Evolutionary conservation across 1,139 yeast species (phyloP).

Genomic region (Arxiozyma heterogenica): DNA sequence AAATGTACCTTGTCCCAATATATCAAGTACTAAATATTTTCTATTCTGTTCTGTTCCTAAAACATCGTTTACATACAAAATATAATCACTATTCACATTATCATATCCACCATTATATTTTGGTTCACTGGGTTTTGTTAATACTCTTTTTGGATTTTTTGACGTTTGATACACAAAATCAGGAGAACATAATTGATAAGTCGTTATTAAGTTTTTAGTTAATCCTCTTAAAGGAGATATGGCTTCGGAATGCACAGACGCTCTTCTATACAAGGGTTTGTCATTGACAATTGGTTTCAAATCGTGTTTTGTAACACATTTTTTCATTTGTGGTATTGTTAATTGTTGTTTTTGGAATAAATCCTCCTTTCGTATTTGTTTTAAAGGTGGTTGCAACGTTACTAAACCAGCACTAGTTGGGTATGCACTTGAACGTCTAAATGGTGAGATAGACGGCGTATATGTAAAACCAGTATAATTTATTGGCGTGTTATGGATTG

Average conservation of each 20-base stretch:
- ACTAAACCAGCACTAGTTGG: conserved; percentile 14
- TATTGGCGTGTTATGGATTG: not conserved
- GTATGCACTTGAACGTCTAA: conserved; percentile 27
- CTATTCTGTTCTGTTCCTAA: conserved; percentile 82
- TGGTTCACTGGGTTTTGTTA: conserved; percentile 89
- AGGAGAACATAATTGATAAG: conserved; percentile 82
- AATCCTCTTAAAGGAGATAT: conserved; percentile 79
- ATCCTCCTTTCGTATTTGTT: conserved; percentile 18
- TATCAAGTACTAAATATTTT: conserved; percentile 78
- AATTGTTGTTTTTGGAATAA: conserved; percentile 1
- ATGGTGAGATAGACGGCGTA: conserved; percentile 14
- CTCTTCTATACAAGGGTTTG: conserved; percentile 72
- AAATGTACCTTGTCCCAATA: conserved; percentile 93
- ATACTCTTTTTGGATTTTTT: conserved; percentile 81
- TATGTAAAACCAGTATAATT: not conserved
- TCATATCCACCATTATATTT: conserved; percentile 75
- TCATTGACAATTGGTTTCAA: conserved; percentile 54
- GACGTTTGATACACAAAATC: conserved; percentile 75
- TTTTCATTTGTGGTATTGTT: conserved; percentile 21
- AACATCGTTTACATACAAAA: conserved; percentile 86
- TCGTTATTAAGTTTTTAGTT: conserved; percentile 66
- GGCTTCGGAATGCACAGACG: conserved; percentile 66
- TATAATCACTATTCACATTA: conserved; percentile 83
- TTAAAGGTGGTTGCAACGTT: conserved; percentile 16
- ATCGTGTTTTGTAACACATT: conserved; percentile 35